Conservation (phyloP, 208 protist species). For the Trypanosoma conorhini region DNA sequence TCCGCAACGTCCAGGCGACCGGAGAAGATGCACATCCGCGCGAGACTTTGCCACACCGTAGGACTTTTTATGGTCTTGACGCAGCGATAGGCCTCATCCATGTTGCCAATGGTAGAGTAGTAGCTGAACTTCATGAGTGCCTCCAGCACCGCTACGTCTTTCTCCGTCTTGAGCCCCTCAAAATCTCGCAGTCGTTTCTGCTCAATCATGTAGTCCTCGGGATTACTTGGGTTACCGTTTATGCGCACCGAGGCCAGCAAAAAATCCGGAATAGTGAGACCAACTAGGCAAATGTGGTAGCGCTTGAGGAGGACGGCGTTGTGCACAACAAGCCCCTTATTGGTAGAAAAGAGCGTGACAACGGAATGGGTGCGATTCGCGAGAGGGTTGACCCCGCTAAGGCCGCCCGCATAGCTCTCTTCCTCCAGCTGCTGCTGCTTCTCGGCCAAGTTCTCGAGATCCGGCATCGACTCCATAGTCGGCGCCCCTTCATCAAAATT, state of each 20-base stretch:
- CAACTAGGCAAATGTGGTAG: slow-evolving; percentile 90
- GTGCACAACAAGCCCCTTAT: slow-evolving; percentile 81
- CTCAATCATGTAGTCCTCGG: slow-evolving; percentile 90
- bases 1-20: slow-evolving; percentile 94
- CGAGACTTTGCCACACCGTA: slow-evolving; percentile 95
- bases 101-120: slow-evolving; percentile 96
- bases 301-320: slow-evolving; percentile 72
- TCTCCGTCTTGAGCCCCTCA: slow-evolving; percentile 89
- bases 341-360: slow-evolving; percentile 88
- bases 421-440: slow-evolving; percentile 35
- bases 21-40: slow-evolving; percentile 95
- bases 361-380: slow-evolving; percentile 70
- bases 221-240: slow-evolving; percentile 69
- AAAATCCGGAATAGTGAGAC: slow-evolving; percentile 92
- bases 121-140: slow-evolving; percentile 97
- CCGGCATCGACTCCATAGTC: slow-evolving; percentile 54
- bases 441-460: slow-evolving; percentile 87
- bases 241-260: slow-evolving; percentile 85
- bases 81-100: slow-evolving; percentile 97
- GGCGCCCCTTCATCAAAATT: not conserved
- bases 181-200: slow-evolving; percentile 93
- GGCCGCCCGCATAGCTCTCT: slow-evolving; percentile 34
- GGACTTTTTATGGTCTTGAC: slow-evolving; percentile 95
- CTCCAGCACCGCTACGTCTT: slow-evolving; percentile 85
- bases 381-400: slow-evolving; percentile 65